phyloP scores from a whole-genome alignment of 345 rosid genomes.

The Rhodamnia rubescens region DNA sequence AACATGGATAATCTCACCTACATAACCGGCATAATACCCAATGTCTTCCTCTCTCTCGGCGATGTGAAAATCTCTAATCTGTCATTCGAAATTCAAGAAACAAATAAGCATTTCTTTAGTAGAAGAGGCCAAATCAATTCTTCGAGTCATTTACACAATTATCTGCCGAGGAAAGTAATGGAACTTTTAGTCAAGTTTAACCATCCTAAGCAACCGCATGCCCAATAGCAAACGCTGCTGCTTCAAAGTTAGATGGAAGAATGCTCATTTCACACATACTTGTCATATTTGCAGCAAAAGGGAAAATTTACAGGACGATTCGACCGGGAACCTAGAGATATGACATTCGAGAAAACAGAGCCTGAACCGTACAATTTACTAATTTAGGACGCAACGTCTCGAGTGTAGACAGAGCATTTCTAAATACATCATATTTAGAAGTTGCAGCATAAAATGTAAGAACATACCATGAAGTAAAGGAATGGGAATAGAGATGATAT shows the following conservation, averaged over 20 bases:
- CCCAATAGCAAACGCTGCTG: no score
- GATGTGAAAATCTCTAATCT: constrained; percentile 67
- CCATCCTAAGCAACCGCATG: neutral
- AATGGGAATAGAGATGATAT: constrained; percentile 85
- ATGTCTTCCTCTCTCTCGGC: constrained; percentile 80
- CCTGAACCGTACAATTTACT: neutral
- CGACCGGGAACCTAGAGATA: neutral
- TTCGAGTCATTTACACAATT: neutral
- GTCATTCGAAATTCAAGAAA: constrained; percentile 5
- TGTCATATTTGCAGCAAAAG: neutral
- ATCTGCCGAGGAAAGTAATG: neutral
- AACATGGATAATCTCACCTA: constrained; percentile 38
- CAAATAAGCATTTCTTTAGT: neutral
- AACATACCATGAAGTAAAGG: constrained; percentile 86
- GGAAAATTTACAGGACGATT: neutral
- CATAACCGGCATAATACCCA: constrained; percentile 80
- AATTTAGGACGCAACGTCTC: neutral
- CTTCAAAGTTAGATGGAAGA: no score
- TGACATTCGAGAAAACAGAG: neutral
- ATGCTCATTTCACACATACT: neutral
- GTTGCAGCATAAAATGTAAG: neutral
- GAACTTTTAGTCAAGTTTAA: neutral
- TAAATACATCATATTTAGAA: neutral
- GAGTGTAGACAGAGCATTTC: neutral
- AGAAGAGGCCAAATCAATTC: neutral